Base-by-base conservation (phyloP, 192 early-diverging fungal genomes). In the Backusella parvicylindrica region DNA sequence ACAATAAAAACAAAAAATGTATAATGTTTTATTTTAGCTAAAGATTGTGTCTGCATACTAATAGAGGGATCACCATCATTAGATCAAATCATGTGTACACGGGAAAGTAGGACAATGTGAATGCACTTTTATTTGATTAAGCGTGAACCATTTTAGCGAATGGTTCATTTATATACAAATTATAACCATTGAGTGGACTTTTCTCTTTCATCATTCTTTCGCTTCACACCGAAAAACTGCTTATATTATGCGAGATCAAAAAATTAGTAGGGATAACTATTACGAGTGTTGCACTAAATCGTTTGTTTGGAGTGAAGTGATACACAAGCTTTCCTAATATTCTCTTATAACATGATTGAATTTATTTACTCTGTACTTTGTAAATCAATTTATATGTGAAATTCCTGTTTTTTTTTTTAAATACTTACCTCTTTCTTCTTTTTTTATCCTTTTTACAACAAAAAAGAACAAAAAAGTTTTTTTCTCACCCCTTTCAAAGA, bases 261-360 rank as follows among this genome's bases (percentile, higher is more conserved):
- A 60, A 28, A 60, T 12, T 30, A 60, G 26, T 2, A 60, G 26
- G 26, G 26, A 60, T 60, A 60, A 60, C 21, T 28, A 28, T 28
- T 60, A 28, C 26, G 53, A 60, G 18, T 12, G 53, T 60, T 12
- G 53, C 3, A 60, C 53, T 23, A 60, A 60, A 26, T 60, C 23
- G 53, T 60, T 60, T 60, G 26, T 60, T 60, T 28, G 53, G 53
- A 60, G 9, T 60, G 53, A 60, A 28, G 53, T 60, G 53, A 60
- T 60, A 60, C 53, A 60, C 53, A 60, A 60, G 53, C 53, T 60
- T 60, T 60, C 53, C 53, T 60, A 60, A 60, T 60, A 30, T 60
- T 60, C 53, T 60, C 53, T 60, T 60, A 60, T 60, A 60, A 60
- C 53, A 60, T 60, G 53, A 60, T 60, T 60, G 53, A 28, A 26